Percentiles rank a stretch among this genome's conserved stretches.
These are phyloP conservation scores for Carex arenaria DNA, from an alignment of 202 grass and related monocot species.

Conservation along the genomic window DNA sequence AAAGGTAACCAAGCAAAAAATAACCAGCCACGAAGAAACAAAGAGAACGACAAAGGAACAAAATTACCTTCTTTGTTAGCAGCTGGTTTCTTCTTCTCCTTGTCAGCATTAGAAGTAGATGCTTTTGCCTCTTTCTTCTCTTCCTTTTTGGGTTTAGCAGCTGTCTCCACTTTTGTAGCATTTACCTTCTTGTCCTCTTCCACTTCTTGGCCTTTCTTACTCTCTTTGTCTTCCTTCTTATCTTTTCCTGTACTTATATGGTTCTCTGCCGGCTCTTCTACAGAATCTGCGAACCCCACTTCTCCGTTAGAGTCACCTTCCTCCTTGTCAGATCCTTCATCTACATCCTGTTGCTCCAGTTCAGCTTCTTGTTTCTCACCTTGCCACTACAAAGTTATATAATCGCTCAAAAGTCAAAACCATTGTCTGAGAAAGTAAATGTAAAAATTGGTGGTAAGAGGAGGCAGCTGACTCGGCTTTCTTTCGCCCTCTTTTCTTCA, in stretches of 20 bases:
- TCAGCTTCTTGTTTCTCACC: slow-evolving; percentile 35
- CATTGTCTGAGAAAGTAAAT: neutral
- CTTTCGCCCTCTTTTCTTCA: slow-evolving; percentile 17
- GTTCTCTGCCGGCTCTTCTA: slow-evolving; percentile 50
- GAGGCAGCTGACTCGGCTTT: slow-evolving; percentile 22
- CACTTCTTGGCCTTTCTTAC: neutral
- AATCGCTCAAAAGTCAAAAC: neutral
- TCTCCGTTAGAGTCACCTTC: slow-evolving; percentile 50
- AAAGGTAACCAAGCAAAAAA: neutral
- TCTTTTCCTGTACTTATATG: slow-evolving; percentile 32
- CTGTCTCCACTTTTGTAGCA: too few relatives aligned
- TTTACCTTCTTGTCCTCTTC: too few relatives aligned
- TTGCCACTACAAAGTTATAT: neutral
- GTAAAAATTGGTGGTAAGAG: slow-evolving; percentile 1
- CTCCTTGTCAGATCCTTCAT: slow-evolving; percentile 37
- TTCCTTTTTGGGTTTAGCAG: slow-evolving; percentile 1
- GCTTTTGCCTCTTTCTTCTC: slow-evolving; percentile 39
- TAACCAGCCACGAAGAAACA: neutral
- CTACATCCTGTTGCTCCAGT: slow-evolving; percentile 54
- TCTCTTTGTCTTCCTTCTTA: neutral
- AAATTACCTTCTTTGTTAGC: slow-evolving; percentile 60
- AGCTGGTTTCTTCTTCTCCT: slow-evolving; percentile 43
- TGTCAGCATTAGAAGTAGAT: slow-evolving; percentile 30
- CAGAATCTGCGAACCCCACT: slow-evolving; percentile 42
- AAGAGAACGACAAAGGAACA: neutral